Conservation (phyloP, 352 stramenopile genomes). For the Phytophthora crassamura region DNA sequence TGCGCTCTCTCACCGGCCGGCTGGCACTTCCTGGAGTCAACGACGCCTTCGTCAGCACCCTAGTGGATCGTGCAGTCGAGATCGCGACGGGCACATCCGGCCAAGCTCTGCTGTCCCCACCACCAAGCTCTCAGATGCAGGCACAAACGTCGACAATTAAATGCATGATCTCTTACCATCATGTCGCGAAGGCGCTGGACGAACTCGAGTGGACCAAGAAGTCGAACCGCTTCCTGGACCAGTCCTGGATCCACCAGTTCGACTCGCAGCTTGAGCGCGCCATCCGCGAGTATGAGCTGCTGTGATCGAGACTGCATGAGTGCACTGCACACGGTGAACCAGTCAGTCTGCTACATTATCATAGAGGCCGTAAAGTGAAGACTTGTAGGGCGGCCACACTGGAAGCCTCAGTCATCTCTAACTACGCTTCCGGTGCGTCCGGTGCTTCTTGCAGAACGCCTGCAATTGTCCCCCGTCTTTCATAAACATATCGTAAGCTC, state of each 20-base stretch:
- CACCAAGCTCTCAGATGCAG: conserved; percentile 13
- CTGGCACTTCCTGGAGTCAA: conserved; percentile 62
- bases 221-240: conserved; percentile 81
- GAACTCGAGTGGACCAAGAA: conserved; percentile 75
- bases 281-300: conserved; percentile 70
- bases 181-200: conserved; percentile 61
- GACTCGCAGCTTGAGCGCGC: conserved; percentile 82
- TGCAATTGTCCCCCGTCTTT: conserved; percentile 85
- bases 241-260: conserved; percentile 82
- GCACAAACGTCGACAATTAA: conserved; percentile 14
- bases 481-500: conserved; percentile 91
- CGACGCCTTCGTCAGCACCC: conserved; percentile 51
- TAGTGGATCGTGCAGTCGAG: conserved; percentile 48
- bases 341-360: conserved; percentile 42
- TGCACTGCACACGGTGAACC: conserved; percentile 27
- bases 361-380: conserved; percentile 41
- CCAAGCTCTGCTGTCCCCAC: not conserved
- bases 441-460: conserved; percentile 84
- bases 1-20: conserved; percentile 51
- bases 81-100: conserved; percentile 12
- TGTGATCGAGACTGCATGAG: conserved; percentile 39
- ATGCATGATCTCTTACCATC: conserved; percentile 46
- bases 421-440: conserved; percentile 54
- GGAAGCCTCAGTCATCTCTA: conserved; percentile 41
- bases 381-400: conserved; percentile 35